Evolutionary conservation across 257 asterid species (phyloP), one percentile per base, ranked within the genome.

Genomic region (Dorcoceras hygrometricum): DNA sequence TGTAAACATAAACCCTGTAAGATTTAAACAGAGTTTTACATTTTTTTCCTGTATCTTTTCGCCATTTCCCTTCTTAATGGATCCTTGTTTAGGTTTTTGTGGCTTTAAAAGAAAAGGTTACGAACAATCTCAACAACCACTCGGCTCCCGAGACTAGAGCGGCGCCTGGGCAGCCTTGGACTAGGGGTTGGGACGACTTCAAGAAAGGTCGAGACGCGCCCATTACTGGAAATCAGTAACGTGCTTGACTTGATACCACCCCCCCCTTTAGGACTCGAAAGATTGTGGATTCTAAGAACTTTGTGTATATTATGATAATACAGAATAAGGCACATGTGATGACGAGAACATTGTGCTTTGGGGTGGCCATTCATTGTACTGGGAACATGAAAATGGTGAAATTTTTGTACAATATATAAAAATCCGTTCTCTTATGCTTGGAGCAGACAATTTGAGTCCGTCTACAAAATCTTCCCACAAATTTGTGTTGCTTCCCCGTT

Each of bases 101-200:
- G 53, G 83, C 95, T 24, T 75, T 92, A 63, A 85, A 76, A 10
- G 86, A 78, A 43, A 89, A 73, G 80, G 96, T 92, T 50, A 79
- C 76, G 58, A 86, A 74, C 73, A 92, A 83, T 75, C 88, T 92
- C 8, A 76, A 89, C 74, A 79, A 56, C 62, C 80, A 89, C 73
- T 68, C 95, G 24, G 74, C 97, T 57, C 96, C 95, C 0, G 98
- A 84, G 78, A 92, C 98, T 4, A 82, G 97, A 56, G 91, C 97
- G 18, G 66, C 71, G 22, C 80, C 86, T 3, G 98, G 98, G 14
- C 84, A 83, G 69, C 75, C 88, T 14, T 92, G 98, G 98, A 96
- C 89, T 68, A 87, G 96, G 70, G 98, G 98, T 39, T 92, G 98
- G 97, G 97, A 92, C 65, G 98, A 89, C 76, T 81, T 80, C 90